phyloP scores from a whole-genome alignment of 768 basidiomycete species.

The Boletus vermiculosoides region DNA sequence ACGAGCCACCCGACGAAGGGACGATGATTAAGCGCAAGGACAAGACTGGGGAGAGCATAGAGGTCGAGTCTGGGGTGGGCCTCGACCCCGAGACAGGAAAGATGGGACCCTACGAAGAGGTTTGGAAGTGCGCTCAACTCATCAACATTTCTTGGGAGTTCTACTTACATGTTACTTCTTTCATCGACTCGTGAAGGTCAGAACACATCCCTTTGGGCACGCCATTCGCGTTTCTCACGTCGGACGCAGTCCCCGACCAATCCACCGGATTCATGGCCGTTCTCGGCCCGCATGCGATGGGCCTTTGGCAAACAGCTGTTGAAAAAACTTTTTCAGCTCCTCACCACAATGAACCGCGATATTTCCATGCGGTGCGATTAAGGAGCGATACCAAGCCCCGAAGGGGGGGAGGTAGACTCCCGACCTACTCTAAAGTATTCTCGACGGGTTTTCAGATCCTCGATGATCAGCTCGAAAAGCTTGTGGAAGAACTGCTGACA shows the following conservation, averaged over 20 bases:
- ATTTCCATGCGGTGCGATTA: slow-evolving; percentile 10
- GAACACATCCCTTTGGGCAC: slow-evolving; percentile 5
- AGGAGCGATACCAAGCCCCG: not conserved
- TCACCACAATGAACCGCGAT: not conserved
- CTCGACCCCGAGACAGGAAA: slow-evolving; percentile 15
- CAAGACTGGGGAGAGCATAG: slow-evolving; percentile 6
- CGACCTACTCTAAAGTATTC: slow-evolving; percentile 4
- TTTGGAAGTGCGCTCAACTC: slow-evolving; percentile 17
- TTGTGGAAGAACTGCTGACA: not conserved
- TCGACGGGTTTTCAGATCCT: slow-evolving; percentile 11
- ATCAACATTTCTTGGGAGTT: not conserved
- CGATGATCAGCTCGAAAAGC: slow-evolving; percentile 6
- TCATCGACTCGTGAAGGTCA: slow-evolving; percentile 2
- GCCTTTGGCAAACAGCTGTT: slow-evolving; percentile 4
- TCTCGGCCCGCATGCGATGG: slow-evolving; percentile 17
- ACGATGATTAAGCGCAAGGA: slow-evolving; percentile 4
- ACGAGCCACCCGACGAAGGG: slow-evolving; percentile 14
- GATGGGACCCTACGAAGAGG: slow-evolving; percentile 18
- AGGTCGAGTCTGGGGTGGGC: slow-evolving; percentile 18
- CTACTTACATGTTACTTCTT: not conserved
- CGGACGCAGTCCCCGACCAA: slow-evolving; percentile 2
- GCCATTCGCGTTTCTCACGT: slow-evolving; percentile 19
- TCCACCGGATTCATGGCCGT: slow-evolving; percentile 23
- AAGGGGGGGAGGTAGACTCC: not conserved
- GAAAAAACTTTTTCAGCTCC: not conserved